A percentile compares a stretch with the other conserved stretches of the same genome.
phyloP scores from a whole-genome alignment of 768 basidiomycete species.

The Pleurotus eryngii region DNA sequence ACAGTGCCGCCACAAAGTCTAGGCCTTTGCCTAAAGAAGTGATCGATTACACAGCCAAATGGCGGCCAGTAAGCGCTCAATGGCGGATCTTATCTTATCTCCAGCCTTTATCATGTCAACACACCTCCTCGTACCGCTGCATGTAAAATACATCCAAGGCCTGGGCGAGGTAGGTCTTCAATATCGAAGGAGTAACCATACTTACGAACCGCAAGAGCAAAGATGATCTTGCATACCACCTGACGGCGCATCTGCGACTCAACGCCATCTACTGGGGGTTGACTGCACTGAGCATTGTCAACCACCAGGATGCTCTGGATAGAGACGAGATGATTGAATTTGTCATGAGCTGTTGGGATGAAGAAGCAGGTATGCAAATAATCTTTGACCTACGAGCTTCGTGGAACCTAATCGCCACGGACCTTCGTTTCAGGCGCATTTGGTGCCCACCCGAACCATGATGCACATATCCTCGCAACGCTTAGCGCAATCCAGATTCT shows the following conservation, averaged over 20 bases:
- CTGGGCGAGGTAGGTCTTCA: constrained; percentile 55
- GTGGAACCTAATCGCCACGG: neutral
- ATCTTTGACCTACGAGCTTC: neutral
- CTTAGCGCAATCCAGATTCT: constrained; percentile 92
- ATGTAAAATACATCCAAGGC: constrained; percentile 73
- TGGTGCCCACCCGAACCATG: constrained; percentile 90
- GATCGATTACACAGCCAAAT: too few species aligned
- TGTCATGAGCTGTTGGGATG: constrained; percentile 95
- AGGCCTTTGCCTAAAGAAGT: too few species aligned
- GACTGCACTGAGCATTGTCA: constrained; percentile 83
- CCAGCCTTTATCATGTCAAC: constrained; percentile 1
- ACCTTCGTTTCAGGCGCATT: constrained; percentile 65
- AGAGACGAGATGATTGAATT: constrained; percentile 83
- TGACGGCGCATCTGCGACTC: constrained; percentile 89
- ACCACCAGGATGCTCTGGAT: constrained; percentile 71
- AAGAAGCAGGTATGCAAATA: constrained; percentile 62
- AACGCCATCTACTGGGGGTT: constrained; percentile 98
- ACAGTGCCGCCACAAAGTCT: too few species aligned
- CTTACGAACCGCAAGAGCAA: constrained; percentile 48
- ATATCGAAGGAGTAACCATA: neutral
- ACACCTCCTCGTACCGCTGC: constrained; percentile 46
- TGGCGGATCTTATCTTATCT: neutral
- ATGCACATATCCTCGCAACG: constrained; percentile 84
- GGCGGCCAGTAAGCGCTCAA: neutral
- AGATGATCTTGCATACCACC: constrained; percentile 83